These are phyloP conservation scores for Saccharum officinarum DNA, from an alignment of 176 grass and related monocot genomes.

Conservation along the genomic window DNA sequence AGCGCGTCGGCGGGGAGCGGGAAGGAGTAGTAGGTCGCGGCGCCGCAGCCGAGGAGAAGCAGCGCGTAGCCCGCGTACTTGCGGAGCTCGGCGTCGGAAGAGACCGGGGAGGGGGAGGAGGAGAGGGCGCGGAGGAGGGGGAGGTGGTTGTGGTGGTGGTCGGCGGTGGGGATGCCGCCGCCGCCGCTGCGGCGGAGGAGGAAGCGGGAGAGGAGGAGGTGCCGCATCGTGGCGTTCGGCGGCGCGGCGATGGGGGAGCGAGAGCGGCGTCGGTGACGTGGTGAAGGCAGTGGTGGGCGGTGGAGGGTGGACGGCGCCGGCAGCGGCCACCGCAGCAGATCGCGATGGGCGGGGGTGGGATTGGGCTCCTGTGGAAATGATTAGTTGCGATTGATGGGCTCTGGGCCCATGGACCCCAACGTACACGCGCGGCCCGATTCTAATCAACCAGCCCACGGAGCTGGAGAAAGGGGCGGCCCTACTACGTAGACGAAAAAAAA, in stretches of 20 bases:
- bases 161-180: neutral
- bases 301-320: neutral
- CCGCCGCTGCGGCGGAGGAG: constrained; percentile 28
- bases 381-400: neutral
- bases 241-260: neutral
- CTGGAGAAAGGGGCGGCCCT: neutral
- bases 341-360: neutral
- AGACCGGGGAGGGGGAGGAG: constrained; percentile 35
- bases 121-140: constrained; percentile 33
- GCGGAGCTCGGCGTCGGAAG: constrained; percentile 43
- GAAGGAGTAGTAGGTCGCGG: constrained; percentile 95
- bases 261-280: neutral
- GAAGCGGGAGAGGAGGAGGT: constrained; percentile 52
- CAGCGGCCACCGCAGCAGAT: constrained; percentile 39
- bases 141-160: constrained; percentile 9
- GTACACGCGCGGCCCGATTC: neutral
- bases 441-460: neutral
- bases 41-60: constrained; percentile 46
- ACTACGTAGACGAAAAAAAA: too few species aligned
- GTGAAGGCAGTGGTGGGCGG: neutral
- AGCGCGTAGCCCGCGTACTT: constrained; percentile 63
- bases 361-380: neutral
- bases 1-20: constrained; percentile 65
- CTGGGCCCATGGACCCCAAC: neutral
- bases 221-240: constrained; percentile 43